Base-by-base conservation (phyloP, 495 filamentous ascomycete genomes). In the Bacidia gigantensis region DNA sequence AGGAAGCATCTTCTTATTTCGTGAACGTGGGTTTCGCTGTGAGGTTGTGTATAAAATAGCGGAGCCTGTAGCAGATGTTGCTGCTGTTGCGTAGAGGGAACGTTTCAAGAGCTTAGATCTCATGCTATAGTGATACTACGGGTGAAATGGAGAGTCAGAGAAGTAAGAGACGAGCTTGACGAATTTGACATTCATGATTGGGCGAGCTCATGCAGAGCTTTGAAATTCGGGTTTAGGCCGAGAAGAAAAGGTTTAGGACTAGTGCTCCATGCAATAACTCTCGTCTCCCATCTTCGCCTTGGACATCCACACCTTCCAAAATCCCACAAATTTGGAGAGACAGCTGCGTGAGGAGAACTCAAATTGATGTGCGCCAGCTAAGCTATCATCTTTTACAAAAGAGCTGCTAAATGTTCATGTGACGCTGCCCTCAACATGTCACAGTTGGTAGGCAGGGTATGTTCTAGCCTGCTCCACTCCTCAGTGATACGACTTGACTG, bases 381-480 rank as follows among this genome's bases (percentile, higher is more conserved):
- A n/a, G n/a, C n/a, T n/a, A n/a, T n/a, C n/a, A n/a, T n/a, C n/a
- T n/a, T n/a, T n/a, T n/a, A n/a, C n/a, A n/a, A n/a, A n/a, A n/a
- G 29, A 35, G 29, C 29, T 35, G 29, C 29, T 14, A 52, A 39
- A 61, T 58, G 53, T 43, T 47, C n/a, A 46, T 52, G 53, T 61
- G 47, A 53, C 53, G 23, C 41, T 26, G 2, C 35, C 2, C 25
- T 55, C 60, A 69, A 38, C 46, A 85, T 85, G 80, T 86, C 81
- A 52, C 80, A 82, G 69, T 82, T 73, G 29, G 67, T 83, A 61
- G 82, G 82, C 58, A 69, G 75, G 63, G 82, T 85, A 73, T 57
- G 71, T 57, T n/a, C 11, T 43, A 46, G 18, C 26, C 23, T 24
- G 17, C 20, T 26, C 23, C n/a, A 11, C 50, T 35, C 51, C 39